Evolutionary conservation across 371 early-diverging fungal species (phyloP).

Genomic region (Mortierella sp.): DNA sequence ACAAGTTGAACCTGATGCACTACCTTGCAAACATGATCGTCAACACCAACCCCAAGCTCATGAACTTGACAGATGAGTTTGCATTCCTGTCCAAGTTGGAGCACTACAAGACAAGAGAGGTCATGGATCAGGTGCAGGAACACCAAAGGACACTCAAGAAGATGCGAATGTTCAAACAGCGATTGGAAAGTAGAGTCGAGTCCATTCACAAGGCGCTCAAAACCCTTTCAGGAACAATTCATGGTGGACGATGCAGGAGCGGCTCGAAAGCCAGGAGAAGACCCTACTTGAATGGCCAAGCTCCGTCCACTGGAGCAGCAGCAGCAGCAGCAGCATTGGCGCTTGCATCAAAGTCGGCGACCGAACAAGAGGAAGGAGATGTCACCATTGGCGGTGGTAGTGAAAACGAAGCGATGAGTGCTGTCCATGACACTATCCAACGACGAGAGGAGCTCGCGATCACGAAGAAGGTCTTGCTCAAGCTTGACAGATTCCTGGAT

Average conservation of each 20-base stretch:
- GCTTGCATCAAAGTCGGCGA: too few species aligned
- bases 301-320: too few species aligned
- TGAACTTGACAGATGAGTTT: constrained; percentile 37
- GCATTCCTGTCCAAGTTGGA: constrained; percentile 31
- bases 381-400: not conserved
- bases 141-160: constrained; percentile 30
- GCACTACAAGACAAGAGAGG: constrained; percentile 39
- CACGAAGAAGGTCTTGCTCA: constrained; percentile 16
- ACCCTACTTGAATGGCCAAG: too few species aligned
- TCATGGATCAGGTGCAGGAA: constrained; percentile 45
- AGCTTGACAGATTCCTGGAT: constrained; percentile 31
- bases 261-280: not conserved
- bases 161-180: constrained; percentile 15
- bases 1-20: constrained; percentile 52
- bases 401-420: not conserved
- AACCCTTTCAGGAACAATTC: not conserved
- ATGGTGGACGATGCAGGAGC: not conserved
- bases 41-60: constrained; percentile 35
- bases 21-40: constrained; percentile 49
- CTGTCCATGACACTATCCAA: not conserved
- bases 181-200: constrained; percentile 17
- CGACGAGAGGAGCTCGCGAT: constrained; percentile 21
- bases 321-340: too few species aligned
- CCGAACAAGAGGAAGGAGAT: not conserved
- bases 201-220: not conserved